phyloP scores from a whole-genome alignment of 768 basidiomycete species.

The Auricularia auricula-judae region DNA sequence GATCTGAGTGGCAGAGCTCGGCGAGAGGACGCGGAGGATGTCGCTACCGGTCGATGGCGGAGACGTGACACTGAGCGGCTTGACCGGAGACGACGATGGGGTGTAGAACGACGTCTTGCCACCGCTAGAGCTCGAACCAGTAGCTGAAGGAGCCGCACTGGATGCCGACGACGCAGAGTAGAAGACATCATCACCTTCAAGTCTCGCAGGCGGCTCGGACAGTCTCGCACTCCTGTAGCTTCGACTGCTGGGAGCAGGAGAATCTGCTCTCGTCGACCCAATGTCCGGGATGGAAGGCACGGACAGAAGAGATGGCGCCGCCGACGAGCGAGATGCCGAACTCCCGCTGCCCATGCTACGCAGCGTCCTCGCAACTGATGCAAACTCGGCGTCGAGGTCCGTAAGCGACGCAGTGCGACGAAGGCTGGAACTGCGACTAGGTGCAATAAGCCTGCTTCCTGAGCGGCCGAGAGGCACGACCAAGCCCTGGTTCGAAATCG shows the following conservation, averaged over 20 bases:
- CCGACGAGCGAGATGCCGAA: neutral
- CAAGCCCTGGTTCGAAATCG: slow-evolving; percentile 52
- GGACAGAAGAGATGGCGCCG: no score
- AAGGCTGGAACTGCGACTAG: slow-evolving; percentile 47
- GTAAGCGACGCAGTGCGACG: slow-evolving; percentile 65
- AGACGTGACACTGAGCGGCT: neutral
- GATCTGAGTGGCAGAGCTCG: slow-evolving; percentile 28
- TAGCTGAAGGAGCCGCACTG: no score
- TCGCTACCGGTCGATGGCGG: neutral
- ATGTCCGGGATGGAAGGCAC: neutral
- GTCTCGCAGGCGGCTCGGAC: neutral
- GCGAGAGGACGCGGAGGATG: neutral
- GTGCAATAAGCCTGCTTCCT: slow-evolving; percentile 47
- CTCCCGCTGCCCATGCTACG: neutral
- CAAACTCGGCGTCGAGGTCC: slow-evolving; percentile 57
- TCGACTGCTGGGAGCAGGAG: neutral
- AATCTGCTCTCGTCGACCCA: neutral
- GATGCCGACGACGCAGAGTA: slow-evolving; percentile 1
- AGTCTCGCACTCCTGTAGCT: neutral
- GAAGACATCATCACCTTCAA: neutral
- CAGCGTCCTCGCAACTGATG: slow-evolving; percentile 19
- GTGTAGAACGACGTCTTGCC: slow-evolving; percentile 1
- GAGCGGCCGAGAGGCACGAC: slow-evolving; percentile 57
- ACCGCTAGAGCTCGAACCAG: neutral
- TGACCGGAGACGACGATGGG: neutral